These are phyloP conservation scores for Colletotrichum graminicola DNA, from an alignment of 2,329 filamentous ascomycete genomes.

Conservation along the genomic window DNA sequence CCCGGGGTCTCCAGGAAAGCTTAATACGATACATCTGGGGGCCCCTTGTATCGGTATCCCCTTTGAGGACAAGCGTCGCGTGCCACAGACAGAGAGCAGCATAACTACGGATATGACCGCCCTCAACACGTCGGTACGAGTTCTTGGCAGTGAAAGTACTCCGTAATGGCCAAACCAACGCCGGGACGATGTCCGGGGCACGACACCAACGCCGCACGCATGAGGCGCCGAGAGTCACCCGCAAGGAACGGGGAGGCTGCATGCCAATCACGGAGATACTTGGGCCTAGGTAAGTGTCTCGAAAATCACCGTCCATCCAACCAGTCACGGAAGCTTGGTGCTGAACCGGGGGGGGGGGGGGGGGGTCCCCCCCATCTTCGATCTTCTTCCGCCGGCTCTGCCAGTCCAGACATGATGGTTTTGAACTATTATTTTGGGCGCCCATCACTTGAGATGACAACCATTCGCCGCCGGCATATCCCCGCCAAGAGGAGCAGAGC, in stretches of 20 bases:
- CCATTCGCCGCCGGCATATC: slow-evolving; percentile 28
- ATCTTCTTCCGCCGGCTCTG: background rate
- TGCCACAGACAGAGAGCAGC: slow-evolving; percentile 25
- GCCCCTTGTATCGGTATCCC: background rate
- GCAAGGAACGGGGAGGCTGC: background rate
- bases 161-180: background rate
- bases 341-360: too few relatives aligned
- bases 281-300: slow-evolving; percentile 1
- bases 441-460: slow-evolving; percentile 24
- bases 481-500: slow-evolving; percentile 39
- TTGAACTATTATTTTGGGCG: background rate
- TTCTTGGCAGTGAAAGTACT: background rate
- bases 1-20: slow-evolving; percentile 39
- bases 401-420: background rate
- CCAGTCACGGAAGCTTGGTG: background rate
- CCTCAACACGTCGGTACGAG: background rate
- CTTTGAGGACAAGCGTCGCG: slow-evolving; percentile 24
- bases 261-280: background rate
- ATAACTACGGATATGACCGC: slow-evolving; percentile 34
- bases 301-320: background rate
- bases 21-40: slow-evolving; percentile 15
- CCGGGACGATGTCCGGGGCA: slow-evolving; percentile 12
- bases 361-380: background rate
- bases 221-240: slow-evolving; percentile 12
- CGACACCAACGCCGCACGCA: slow-evolving; percentile 6